These are phyloP conservation scores for Xylariaceae sp. DNA, from an alignment of 2,329 filamentous ascomycete species.

Conservation along the genomic window DNA sequence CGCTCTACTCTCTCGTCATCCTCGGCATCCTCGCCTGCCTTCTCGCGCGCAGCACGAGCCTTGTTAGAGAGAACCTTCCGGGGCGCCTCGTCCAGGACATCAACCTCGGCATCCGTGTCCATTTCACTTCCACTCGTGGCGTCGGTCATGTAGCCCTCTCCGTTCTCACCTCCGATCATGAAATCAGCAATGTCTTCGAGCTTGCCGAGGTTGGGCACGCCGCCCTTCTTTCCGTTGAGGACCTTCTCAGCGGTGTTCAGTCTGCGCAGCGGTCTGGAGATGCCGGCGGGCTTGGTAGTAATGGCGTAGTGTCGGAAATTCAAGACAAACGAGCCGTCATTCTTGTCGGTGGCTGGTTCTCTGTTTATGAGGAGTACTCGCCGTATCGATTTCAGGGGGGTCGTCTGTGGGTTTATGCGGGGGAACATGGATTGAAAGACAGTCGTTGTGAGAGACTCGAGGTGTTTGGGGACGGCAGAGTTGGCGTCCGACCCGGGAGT, in stretches of 20 bases:
- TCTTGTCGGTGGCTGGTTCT: slow-evolving; percentile 50
- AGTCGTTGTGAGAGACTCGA: slow-evolving; percentile 87
- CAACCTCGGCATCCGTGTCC: slow-evolving; percentile 93
- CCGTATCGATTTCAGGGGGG: slow-evolving; percentile 85
- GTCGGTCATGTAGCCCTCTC: slow-evolving; percentile 80
- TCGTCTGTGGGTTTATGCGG: slow-evolving; percentile 86
- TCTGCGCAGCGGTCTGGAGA: slow-evolving; percentile 77
- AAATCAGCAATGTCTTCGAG: slow-evolving; percentile 93
- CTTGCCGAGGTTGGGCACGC: slow-evolving; percentile 81
- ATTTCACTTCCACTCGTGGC: slow-evolving; percentile 80
- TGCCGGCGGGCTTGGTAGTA: slow-evolving; percentile 76
- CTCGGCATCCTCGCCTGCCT: slow-evolving; percentile 40
- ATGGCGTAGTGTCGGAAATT: slow-evolving; percentile 94
- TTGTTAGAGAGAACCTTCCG: slow-evolving; percentile 54
- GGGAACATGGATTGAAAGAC: slow-evolving; percentile 96
- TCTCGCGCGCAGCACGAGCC: slow-evolving; percentile 44
- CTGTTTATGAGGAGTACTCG: slow-evolving; percentile 87
- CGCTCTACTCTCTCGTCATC: slow-evolving; percentile 63
- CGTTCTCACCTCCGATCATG: slow-evolving; percentile 75
- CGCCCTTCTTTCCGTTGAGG: slow-evolving; percentile 59
- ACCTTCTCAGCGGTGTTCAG: slow-evolving; percentile 83
- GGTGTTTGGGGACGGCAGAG: slow-evolving; percentile 79
- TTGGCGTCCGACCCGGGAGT: slow-evolving; percentile 56
- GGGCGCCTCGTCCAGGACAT: slow-evolving; percentile 64
- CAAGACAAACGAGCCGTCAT: slow-evolving; percentile 69